A percentile compares a stretch with the other conserved stretches of the same genome.
Evolutionary conservation across 768 basidiomycete species (phyloP).

Genomic region (Mrakia frigida): DNA sequence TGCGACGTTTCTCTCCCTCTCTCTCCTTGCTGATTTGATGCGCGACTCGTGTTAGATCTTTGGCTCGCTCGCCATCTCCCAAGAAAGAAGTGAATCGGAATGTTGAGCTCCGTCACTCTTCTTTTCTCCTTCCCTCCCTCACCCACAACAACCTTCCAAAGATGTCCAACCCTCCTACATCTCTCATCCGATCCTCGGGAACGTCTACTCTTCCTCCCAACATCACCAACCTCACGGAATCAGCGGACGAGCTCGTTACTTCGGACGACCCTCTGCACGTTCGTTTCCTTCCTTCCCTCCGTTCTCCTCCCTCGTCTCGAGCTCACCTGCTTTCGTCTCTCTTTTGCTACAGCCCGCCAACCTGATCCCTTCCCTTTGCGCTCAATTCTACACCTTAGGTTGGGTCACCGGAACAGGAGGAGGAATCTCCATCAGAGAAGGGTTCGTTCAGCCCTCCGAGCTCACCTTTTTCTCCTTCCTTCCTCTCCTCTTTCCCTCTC

Average conservation of each 20-base stretch:
- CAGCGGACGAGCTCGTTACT: slow-evolving; percentile 53
- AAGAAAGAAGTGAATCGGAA: no score
- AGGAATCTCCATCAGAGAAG: slow-evolving; percentile 54
- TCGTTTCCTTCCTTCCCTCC: slow-evolving; percentile 2
- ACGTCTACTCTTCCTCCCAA: not conserved
- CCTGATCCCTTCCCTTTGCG: slow-evolving; percentile 78
- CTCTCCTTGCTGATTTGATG: no score
- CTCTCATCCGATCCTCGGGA: not conserved
- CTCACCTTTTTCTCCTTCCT: not conserved
- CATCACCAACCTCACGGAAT: slow-evolving; percentile 17
- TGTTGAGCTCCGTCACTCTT: not conserved
- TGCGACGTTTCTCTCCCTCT: no score
- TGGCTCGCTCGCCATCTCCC: no score
- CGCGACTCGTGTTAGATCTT: no score
- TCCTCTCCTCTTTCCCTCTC: not conserved
- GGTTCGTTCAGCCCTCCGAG: slow-evolving; percentile 49
- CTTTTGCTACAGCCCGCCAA: slow-evolving; percentile 61
- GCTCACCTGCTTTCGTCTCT: not conserved
- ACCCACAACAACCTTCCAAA: not conserved
- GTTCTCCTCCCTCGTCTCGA: not conserved
- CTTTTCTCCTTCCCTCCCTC: not conserved
- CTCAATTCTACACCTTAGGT: slow-evolving; percentile 74
- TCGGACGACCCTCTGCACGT: slow-evolving; percentile 61
- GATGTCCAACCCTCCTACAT: not conserved
- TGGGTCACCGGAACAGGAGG: slow-evolving; percentile 84